Conservation (phyloP, 495 filamentous ascomycete species). For the Choiromyces venosus region DNA sequence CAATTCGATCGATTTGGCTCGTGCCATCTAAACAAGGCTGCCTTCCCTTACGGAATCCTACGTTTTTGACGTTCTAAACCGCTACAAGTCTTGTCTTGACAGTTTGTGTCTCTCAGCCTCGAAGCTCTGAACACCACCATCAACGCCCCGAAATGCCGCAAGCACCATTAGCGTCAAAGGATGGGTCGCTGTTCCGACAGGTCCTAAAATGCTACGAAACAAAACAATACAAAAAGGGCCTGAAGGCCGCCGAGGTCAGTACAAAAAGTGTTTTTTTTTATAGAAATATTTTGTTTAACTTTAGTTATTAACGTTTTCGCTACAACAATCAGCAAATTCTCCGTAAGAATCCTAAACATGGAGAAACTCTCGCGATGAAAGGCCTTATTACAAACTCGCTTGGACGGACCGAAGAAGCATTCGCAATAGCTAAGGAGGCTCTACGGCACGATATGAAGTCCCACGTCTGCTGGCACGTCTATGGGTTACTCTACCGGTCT, state of each 20-base stretch:
- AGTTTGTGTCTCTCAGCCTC: neutral
- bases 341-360: conserved; percentile 88
- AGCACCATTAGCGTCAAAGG: conserved; percentile 71
- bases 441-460: conserved; percentile 95
- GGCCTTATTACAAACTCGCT: conserved; percentile 89
- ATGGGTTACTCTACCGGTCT: conserved; percentile 86
- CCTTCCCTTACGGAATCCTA: neutral
- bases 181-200: conserved; percentile 84
- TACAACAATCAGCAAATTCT: conserved; percentile 73
- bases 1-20: neutral
- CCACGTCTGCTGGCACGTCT: conserved; percentile 99
- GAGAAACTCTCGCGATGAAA: conserved; percentile 98
- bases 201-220: conserved; percentile 92
- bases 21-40: neutral
- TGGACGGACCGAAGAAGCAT: conserved; percentile 87
- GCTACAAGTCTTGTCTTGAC: neutral
- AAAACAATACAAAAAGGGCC: conserved; percentile 96
- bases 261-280: neutral
- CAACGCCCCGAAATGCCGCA: conserved; percentile 20
- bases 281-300: neutral
- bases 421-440: conserved; percentile 82
- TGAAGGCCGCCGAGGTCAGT: conserved; percentile 35
- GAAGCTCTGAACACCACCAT: neutral
- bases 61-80: neutral
- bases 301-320: neutral